A percentile compares a stretch with the other conserved stretches of the same genome.
Conservation (phyloP, 305 asterid genomes). For the Solanum hybrid region DNA sequence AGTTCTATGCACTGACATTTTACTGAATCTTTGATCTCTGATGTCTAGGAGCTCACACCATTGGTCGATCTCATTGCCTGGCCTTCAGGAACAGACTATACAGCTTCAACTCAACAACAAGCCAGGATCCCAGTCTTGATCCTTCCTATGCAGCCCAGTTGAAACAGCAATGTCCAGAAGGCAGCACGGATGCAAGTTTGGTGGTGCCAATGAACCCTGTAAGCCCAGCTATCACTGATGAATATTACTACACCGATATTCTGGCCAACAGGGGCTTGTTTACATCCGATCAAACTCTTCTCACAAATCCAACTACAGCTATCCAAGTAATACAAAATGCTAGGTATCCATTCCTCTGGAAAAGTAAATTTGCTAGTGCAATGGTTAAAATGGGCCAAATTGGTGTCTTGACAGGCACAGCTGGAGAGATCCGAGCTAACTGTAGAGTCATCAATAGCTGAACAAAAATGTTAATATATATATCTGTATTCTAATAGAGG, state of each 20-base stretch:
- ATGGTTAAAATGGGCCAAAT: conserved; percentile 72
- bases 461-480: background rate
- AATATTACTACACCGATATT: conserved; percentile 37
- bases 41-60: conserved; percentile 56
- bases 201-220: conserved; percentile 65
- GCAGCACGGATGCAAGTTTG: conserved; percentile 17
- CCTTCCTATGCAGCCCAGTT: conserved; percentile 20
- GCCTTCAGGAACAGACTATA: conserved; percentile 26
- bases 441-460: conserved; percentile 48
- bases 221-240: conserved; percentile 37
- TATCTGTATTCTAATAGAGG: background rate
- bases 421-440: conserved; percentile 50
- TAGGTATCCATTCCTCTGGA: conserved; percentile 31
- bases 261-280: conserved; percentile 41
- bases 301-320: conserved; percentile 30
- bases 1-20: background rate
- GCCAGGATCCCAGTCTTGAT: conserved; percentile 31
- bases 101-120: conserved; percentile 19
- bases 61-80: conserved; percentile 39
- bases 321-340: conserved; percentile 42
- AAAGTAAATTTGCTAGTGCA: conserved; percentile 44
- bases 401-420: conserved; percentile 38
- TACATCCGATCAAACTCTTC: conserved; percentile 56
- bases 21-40: background rate
- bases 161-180: conserved; percentile 39